These are phyloP conservation scores for Aristolochia californica DNA, from an alignment of 164 flowering plant genomes.

Conservation along the genomic window DNA sequence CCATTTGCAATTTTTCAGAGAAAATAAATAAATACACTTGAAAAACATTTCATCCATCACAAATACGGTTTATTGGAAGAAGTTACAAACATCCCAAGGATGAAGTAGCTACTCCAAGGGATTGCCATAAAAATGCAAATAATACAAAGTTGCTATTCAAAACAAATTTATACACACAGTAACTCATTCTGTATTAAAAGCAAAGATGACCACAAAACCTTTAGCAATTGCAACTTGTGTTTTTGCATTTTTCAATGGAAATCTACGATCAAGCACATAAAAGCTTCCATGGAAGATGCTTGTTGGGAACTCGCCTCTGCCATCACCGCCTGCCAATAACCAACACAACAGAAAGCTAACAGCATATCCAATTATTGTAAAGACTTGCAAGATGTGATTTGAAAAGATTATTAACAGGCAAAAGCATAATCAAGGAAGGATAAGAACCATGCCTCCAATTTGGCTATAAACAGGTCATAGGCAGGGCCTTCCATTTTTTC, in stretches of 20 bases:
- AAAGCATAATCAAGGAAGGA: background rate
- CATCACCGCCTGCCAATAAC: constrained; percentile 67
- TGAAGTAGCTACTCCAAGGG: too few species aligned
- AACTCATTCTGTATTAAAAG: too few species aligned
- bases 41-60: too few species aligned
- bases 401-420: background rate
- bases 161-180: too few species aligned
- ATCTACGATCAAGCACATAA: constrained; percentile 82
- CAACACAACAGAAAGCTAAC: background rate
- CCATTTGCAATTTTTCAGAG: too few species aligned
- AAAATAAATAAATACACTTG: too few species aligned
- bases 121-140: too few species aligned
- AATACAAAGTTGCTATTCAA: too few species aligned
- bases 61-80: too few species aligned
- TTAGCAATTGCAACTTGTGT: constrained; percentile 82
- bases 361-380: background rate
- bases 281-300: constrained; percentile 91
- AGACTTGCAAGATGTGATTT: background rate
- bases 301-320: constrained; percentile 92
- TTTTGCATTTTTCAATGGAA: constrained; percentile 87
- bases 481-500: constrained; percentile 98
- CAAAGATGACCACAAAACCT: constrained; percentile 32
- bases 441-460: constrained; percentile 57
- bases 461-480: constrained; percentile 79
- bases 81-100: too few species aligned